Evolutionary conservation across 441 rosid species (phyloP), one percentile per base, ranked within the genome.

Genomic region (Adansonia grandidieri): DNA sequence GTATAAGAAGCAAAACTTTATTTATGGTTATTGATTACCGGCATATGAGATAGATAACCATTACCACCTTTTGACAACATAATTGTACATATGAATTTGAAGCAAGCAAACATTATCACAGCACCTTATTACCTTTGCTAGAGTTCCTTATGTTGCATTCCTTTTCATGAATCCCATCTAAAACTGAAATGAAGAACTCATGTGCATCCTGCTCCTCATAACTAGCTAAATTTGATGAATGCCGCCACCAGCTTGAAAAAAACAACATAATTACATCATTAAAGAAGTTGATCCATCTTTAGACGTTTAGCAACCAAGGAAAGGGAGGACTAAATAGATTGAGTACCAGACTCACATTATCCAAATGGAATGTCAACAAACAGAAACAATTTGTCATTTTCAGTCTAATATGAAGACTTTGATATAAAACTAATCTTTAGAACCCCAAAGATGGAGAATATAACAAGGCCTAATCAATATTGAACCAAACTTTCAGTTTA

Each of bases 151-250:
- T 80, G 81, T 87, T 87, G 54, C 88, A 88, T 73, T 83, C 92
- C 62, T 78, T 92, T 85, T 91, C 95, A 82, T 94, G 98, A 82
- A 94, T 91, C 44, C 86, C 86, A 74, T 91, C 92, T 80, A 92
- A 86, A 73, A 92, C 75, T n/a, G 98, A 92, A 65, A 92, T 94
- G 85, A 92, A 91, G 87, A 92, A 92, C 85, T 92, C 98, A 53
- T 94, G 95, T 74, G 97, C 94, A 87, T 91, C 98, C 75, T 92
- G 95, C 89, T 94, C 91, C 80, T 88, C 89, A 69, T 92, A 94
- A 60, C 93, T 85, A 77, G 97, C 96, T 81, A 91, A 86, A 89
- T 88, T 87, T 17, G 86, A 82, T 24, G 93, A 88, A 86, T 92
- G 95, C 88, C 40, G 89, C 98, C 98, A 94, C 97, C 98, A 94